These are phyloP conservation scores for Stereocaulon alpinum DNA, from an alignment of 495 filamentous ascomycete species.

Conservation along the genomic window DNA sequence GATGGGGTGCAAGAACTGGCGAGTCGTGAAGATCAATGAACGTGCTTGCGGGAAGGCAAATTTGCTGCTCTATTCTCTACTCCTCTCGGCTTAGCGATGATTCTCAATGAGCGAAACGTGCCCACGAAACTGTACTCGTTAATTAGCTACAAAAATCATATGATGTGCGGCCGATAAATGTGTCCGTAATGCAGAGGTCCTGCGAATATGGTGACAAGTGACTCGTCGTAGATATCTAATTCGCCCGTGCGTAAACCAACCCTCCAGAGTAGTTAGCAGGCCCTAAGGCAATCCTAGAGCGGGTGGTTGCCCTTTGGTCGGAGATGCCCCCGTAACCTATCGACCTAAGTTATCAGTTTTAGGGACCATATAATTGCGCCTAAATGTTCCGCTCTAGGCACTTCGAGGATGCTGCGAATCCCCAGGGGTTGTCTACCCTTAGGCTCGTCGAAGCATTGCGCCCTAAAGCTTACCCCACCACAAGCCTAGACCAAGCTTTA, in stretches of 20 bases:
- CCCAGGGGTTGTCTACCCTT: no score
- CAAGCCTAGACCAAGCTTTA: neutral
- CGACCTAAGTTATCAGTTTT: no score
- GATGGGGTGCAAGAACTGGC: no score
- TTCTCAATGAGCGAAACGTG: neutral
- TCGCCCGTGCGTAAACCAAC: neutral
- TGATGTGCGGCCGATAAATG: neutral
- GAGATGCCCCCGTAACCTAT: no score
- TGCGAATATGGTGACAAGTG: neutral
- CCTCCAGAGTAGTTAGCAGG: no score
- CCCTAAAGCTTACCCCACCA: neutral
- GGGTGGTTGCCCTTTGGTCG: no score
- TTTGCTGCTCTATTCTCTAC: neutral
- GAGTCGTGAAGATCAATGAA: no score
- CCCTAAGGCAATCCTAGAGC: no score
- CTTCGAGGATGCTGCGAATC: no score
- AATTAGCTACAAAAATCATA: neutral
- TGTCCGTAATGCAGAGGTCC: neutral
- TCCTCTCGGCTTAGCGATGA: neutral
- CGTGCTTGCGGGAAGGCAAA: neutral
- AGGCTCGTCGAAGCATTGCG: neutral
- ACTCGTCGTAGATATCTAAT: neutral
- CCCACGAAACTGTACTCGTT: no score
- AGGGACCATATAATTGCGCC: neutral
- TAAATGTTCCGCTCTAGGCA: neutral